phyloP scores from a whole-genome alignment of 352 stramenopile species.

The Pythium dissimile region DNA sequence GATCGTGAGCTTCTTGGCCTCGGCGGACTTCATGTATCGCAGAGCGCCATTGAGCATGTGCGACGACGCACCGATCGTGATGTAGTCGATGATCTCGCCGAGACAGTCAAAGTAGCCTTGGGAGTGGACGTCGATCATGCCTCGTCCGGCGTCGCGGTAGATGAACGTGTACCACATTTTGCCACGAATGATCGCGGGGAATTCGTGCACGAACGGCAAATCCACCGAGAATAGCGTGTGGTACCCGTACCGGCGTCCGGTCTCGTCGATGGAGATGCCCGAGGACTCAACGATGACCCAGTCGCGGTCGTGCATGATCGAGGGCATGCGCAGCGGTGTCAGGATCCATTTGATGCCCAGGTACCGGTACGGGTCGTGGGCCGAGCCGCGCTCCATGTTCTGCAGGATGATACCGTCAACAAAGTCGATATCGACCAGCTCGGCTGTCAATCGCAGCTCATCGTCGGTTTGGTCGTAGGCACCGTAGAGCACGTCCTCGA shows the following conservation, averaged over 20 bases:
- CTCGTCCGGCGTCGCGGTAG: constrained; percentile 34
- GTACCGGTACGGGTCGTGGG: constrained; percentile 44
- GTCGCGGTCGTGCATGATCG: constrained; percentile 31
- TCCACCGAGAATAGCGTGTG: constrained; percentile 46
- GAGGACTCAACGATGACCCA: constrained; percentile 43
- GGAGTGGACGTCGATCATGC: constrained; percentile 42
- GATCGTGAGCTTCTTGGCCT: constrained; percentile 54
- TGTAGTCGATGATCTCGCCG: constrained; percentile 25
- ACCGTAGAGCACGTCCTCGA: constrained; percentile 53
- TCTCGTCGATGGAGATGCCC: constrained; percentile 34
- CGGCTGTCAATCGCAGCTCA: constrained; percentile 37
- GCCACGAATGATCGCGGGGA: constrained; percentile 40
- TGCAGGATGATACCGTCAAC: constrained; percentile 26
- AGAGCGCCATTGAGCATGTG: constrained; percentile 36
- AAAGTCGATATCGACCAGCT: constrained; percentile 32
- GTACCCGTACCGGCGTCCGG: constrained; percentile 36
- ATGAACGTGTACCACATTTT: constrained; percentile 38
- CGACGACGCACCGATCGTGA: constrained; percentile 10
- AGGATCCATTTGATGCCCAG: constrained; percentile 50
- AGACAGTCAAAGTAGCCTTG: constrained; percentile 42
- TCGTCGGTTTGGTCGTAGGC: constrained; percentile 46
- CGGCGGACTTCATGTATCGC: constrained; percentile 35
- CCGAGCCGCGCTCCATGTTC: constrained; percentile 38
- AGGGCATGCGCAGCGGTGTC: constrained; percentile 19
- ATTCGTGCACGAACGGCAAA: constrained; percentile 35